Conservation (phyloP, 2,329 filamentous ascomycete genomes). For the Diaporthe humulicola region DNA sequence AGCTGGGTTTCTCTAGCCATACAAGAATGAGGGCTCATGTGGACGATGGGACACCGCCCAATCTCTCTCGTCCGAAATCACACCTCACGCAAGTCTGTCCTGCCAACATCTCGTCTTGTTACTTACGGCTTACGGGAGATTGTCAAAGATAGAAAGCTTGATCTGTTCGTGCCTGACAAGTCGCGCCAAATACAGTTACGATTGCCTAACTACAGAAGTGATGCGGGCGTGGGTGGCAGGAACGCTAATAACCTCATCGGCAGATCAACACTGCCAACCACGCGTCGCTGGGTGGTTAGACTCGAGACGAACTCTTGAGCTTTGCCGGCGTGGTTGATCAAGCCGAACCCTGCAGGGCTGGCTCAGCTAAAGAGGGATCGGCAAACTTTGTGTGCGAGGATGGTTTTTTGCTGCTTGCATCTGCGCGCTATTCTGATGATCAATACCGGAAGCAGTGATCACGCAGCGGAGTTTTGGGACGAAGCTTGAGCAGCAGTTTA, state of each 20-base stretch:
- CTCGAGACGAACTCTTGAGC: not conserved
- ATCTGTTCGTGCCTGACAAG: not conserved
- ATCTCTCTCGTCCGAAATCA: not conserved
- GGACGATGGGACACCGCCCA: not conserved
- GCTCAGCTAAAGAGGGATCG: not conserved
- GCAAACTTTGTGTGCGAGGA: not conserved
- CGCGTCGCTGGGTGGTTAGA: not conserved
- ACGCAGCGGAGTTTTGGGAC: not conserved
- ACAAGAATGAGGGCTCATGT: not conserved
- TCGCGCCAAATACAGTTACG: not conserved
- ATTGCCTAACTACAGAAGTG: not conserved
- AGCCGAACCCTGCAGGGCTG: not conserved
- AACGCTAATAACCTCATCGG: not conserved
- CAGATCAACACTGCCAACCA: slow-evolving; percentile 7
- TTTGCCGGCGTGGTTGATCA: not conserved
- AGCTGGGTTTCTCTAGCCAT: not conserved
- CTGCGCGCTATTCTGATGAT: not conserved
- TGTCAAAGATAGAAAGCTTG: not conserved
- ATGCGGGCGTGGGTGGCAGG: not conserved
- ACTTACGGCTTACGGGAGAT: not conserved
- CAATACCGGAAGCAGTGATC: not conserved
- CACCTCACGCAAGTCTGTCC: not conserved
- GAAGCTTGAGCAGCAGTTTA: not conserved
- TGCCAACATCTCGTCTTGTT: not conserved
- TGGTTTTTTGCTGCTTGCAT: not conserved